These are phyloP conservation scores for Protomyces pachydermus DNA, from an alignment of 1,139 yeast species.

Conservation along the genomic window DNA sequence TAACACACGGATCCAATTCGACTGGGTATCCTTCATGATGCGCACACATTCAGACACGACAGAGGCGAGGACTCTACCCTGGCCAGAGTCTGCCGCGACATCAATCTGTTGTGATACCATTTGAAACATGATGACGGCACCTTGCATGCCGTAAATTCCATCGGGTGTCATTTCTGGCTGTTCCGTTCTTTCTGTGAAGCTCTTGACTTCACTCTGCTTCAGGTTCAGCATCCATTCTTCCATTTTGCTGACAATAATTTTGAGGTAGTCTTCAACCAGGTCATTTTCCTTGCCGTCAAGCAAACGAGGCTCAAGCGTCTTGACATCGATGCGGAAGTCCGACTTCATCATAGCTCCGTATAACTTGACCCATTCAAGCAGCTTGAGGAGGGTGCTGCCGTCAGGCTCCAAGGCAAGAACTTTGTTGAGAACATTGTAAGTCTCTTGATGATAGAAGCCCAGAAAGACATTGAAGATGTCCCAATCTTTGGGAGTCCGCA, in stretches of 20 bases:
- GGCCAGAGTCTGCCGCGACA: conserved; percentile 82
- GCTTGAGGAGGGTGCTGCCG: conserved; percentile 43
- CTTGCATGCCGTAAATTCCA: conserved; percentile 56
- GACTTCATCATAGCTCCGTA: conserved; percentile 52
- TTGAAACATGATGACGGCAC: conserved; percentile 67
- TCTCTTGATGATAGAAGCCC: conserved; percentile 61
- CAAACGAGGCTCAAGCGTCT: conserved; percentile 43
- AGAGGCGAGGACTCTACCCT: conserved; percentile 75
- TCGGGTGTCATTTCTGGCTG: conserved; percentile 74
- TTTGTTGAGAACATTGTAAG: conserved; percentile 59
- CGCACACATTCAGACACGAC: conserved; percentile 70
- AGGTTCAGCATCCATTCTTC: conserved; percentile 75
- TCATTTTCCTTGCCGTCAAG: conserved; percentile 63
- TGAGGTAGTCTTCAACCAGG: conserved; percentile 64
- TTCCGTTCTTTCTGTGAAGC: conserved; percentile 56
- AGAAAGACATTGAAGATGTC: conserved; percentile 59
- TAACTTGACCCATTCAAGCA: conserved; percentile 69
- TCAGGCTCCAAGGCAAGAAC: conserved; percentile 65
- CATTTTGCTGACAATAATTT: conserved; percentile 63
- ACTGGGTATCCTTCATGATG: conserved; percentile 57
- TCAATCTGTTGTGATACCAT: conserved; percentile 90
- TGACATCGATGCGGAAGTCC: conserved; percentile 47
- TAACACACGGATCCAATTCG: conserved; percentile 34
- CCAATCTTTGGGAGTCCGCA: conserved; percentile 73
- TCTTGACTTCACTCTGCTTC: conserved; percentile 56